A percentile compares a stretch with the other conserved stretches of the same genome.
phyloP scores from a whole-genome alignment of 768 basidiomycete genomes.

The Tricholoma terreum region DNA sequence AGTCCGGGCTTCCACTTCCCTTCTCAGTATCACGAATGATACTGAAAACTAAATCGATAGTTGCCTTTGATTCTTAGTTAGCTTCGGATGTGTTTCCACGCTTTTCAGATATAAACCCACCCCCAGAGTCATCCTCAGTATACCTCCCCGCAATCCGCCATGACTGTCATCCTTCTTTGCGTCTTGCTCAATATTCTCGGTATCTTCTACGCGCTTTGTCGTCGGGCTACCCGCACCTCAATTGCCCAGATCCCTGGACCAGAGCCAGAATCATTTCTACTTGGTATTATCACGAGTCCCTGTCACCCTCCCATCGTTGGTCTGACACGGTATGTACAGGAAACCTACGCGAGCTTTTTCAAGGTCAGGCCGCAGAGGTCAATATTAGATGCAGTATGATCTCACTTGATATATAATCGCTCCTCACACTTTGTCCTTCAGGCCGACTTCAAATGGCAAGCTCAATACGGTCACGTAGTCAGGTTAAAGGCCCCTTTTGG shows the following conservation, averaged over 20 bases:
- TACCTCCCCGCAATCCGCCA: slow-evolving; percentile 4
- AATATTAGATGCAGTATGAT: slow-evolving; percentile 5
- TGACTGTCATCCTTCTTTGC: slow-evolving; percentile 10
- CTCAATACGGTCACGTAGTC: slow-evolving; percentile 39
- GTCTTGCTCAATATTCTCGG: slow-evolving; percentile 7
- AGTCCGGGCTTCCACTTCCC: slow-evolving; percentile 1
- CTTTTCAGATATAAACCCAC: slow-evolving; percentile 3
- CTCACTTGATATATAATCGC: slow-evolving; percentile 8
- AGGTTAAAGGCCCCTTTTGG: slow-evolving; percentile 36
- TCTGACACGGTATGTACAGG: slow-evolving; percentile 11
- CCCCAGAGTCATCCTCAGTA: not conserved
- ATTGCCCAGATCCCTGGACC: slow-evolving; percentile 35
- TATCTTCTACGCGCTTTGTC: slow-evolving; percentile 26
- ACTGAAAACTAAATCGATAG: slow-evolving; percentile 1
- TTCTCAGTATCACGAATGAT: slow-evolving; percentile 5
- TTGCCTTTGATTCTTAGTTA: slow-evolving; percentile 14
- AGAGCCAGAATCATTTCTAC: slow-evolving; percentile 35
- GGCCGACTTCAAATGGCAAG: slow-evolving; percentile 45
- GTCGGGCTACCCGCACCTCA: slow-evolving; percentile 29
- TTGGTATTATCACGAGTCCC: slow-evolving; percentile 24
- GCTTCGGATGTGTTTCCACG: not conserved
- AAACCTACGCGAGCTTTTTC: slow-evolving; percentile 27
- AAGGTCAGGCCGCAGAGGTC: slow-evolving; percentile 34
- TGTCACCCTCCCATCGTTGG: not conserved
- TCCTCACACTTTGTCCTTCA: slow-evolving; percentile 14